Evolutionary conservation across 1,139 yeast genomes (phyloP), one percentile per base, ranked within the genome.

Genomic region (Arxiozyma telluris): DNA sequence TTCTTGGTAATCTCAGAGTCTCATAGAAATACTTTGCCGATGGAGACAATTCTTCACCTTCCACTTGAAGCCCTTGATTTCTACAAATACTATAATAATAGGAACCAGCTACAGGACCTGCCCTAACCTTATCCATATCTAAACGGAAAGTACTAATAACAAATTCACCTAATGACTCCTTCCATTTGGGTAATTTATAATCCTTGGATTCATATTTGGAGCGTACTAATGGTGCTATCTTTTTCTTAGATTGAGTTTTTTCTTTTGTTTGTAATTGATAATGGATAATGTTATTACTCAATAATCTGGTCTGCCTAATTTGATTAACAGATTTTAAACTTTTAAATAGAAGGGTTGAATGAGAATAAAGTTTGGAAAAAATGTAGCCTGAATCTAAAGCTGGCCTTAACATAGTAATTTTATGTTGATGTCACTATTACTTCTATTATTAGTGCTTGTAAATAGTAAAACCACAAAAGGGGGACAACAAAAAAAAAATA

Each of bases 21-120:
- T 87, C 86, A 66, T 88, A 91, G 74, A 84, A 86, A 63, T 84
- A 86, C 55, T 72, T 71, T 2, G 93, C 91, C 21, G 84, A 79
- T 42, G 77, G 79, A 9, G 84, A 78, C 47, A 84, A 71, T 49
- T 81, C 83, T 66, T 84, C 93, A 59, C 84, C 76, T 20, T 85
- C 87, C 59, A 81, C 86, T 67, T 81, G 86, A 64, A 87, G 73
- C 20, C 90, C 95, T 72, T 87, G 97, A 51, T 76, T 80, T 69
- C 89, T 90, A 73, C 97, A 90, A 70, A 87, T 83, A 50, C 87
- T 91, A 66, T 87, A 87, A 71, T 90, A 93, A 53, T 80, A 77
- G 4, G 93, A 85, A 3, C 97, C 98, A 2, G 96, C 96, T 59
- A 93, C 85, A 0, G 97, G 91, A 21, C 97, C 98, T 0, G 97